Conservation (phyloP, 2,329 filamentous ascomycete genomes). For the Microdochium nivale region DNA sequence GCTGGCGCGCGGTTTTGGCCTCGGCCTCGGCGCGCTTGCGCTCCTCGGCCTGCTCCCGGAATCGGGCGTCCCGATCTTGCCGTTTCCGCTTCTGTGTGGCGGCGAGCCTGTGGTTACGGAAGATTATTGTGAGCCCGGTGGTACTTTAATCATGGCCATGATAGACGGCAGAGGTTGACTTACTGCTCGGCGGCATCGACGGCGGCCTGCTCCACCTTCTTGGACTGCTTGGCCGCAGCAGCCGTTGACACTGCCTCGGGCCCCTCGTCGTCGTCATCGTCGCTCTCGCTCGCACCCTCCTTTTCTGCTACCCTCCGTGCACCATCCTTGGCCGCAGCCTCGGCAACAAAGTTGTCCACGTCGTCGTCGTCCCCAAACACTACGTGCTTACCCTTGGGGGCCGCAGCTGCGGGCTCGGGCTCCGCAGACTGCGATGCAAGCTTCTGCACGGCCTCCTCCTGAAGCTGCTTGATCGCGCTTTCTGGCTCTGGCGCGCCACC, state of each 20-base stretch:
- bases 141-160: background rate
- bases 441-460: slow-evolving; percentile 19
- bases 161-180: slow-evolving; percentile 12
- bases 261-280: slow-evolving; percentile 42
- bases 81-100: slow-evolving; percentile 45
- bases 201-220: slow-evolving; percentile 35
- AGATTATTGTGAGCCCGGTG: slow-evolving; percentile 3
- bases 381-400: slow-evolving; percentile 18
- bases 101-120: slow-evolving; percentile 29
- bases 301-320: slow-evolving; percentile 1
- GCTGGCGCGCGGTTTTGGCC: slow-evolving; percentile 9
- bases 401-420: slow-evolving; percentile 8
- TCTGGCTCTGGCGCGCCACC: slow-evolving; percentile 9
- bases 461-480: slow-evolving; percentile 19
- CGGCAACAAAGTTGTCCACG: slow-evolving; percentile 19
- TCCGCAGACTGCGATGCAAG: slow-evolving; percentile 11
- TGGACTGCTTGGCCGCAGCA: slow-evolving; percentile 35
- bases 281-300: slow-evolving; percentile 19
- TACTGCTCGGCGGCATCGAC: slow-evolving; percentile 44
- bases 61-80: slow-evolving; percentile 41
- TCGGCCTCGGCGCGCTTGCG: slow-evolving; percentile 28
- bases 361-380: slow-evolving; percentile 23
- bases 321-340: slow-evolving; percentile 11
- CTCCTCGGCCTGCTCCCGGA: slow-evolving; percentile 46
- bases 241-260: slow-evolving; percentile 50